These are phyloP conservation scores for Vitis hybrid DNA, from an alignment of 177 flowering plant species.

Conservation along the genomic window DNA sequence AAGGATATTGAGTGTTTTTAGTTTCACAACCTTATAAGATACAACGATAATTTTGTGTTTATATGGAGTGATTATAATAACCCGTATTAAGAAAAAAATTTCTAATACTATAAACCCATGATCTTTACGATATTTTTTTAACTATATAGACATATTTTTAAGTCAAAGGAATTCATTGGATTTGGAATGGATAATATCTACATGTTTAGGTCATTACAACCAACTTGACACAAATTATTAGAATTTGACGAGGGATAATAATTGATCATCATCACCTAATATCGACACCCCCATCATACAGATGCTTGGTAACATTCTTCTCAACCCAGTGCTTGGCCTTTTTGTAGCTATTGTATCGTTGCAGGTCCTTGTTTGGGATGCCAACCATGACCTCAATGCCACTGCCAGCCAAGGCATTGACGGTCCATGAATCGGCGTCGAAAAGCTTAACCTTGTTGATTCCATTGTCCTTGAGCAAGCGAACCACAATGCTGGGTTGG, in stretches of 20 bases:
- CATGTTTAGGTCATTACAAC: neutral
- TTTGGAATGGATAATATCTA: too few relatives aligned
- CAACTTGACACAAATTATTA: neutral
- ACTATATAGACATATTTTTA: too few relatives aligned
- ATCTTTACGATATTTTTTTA: too few relatives aligned
- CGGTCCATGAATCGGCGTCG: constrained; percentile 48
- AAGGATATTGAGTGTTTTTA: too few relatives aligned
- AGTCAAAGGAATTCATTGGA: too few relatives aligned
- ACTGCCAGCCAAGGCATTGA: constrained; percentile 40
- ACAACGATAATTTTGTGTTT: too few relatives aligned
- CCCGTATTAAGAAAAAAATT: too few relatives aligned
- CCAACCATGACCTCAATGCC: constrained; percentile 59
- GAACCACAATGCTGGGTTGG: constrained; percentile 39
- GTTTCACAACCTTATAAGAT: too few relatives aligned
- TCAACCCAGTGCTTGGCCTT: constrained; percentile 60
- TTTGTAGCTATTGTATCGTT: constrained; percentile 12
- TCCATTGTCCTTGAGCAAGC: constrained; percentile 58
- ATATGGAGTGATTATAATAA: too few relatives aligned
- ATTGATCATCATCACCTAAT: constrained; percentile 35
- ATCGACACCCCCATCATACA: constrained; percentile 44
- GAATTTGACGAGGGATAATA: neutral
- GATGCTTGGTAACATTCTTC: constrained; percentile 43
- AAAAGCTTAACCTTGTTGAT: constrained; percentile 63
- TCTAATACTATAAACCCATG: too few relatives aligned
- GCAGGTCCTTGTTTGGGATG: constrained; percentile 54